These are phyloP conservation scores for Boletus subparvulus DNA, from an alignment of 768 basidiomycete genomes.

Conservation along the genomic window DNA sequence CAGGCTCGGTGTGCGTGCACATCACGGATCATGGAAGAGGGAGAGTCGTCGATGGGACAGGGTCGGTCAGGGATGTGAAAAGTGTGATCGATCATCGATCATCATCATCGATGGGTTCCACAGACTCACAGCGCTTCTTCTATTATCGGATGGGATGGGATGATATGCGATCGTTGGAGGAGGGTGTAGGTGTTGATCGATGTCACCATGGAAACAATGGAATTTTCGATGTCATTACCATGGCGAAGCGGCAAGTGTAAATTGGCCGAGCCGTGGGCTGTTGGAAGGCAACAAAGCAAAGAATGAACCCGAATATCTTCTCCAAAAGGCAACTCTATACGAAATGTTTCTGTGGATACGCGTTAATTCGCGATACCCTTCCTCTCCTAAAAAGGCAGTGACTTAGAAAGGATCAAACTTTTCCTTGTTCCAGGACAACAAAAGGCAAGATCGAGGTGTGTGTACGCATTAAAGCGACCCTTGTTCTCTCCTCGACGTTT, in stretches of 20 bases:
- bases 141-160: too few species aligned
- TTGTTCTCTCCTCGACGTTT: slow-evolving; percentile 16
- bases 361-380: background rate
- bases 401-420: background rate
- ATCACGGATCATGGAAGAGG: background rate
- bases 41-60: background rate
- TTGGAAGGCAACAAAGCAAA: too few species aligned
- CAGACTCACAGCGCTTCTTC: too few species aligned
- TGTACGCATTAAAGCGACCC: slow-evolving; percentile 3
- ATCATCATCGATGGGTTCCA: too few species aligned
- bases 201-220: slow-evolving; percentile 11
- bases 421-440: slow-evolving; percentile 25
- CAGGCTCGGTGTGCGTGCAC: background rate
- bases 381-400: slow-evolving; percentile 1
- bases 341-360: slow-evolving; percentile 6
- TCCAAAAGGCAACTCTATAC: background rate
- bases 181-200: too few species aligned
- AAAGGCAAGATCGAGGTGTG: slow-evolving; percentile 5
- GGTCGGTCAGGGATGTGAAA: background rate
- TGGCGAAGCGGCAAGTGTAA: background rate
- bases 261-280: background rate
- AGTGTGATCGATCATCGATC: too few species aligned
- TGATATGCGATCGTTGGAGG: too few species aligned
- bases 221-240: background rate
- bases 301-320: background rate